Evolutionary conservation across 352 stramenopile species (phyloP), one percentile per base, ranked within the genome.

Genomic region (Pythium aquatile): DNA sequence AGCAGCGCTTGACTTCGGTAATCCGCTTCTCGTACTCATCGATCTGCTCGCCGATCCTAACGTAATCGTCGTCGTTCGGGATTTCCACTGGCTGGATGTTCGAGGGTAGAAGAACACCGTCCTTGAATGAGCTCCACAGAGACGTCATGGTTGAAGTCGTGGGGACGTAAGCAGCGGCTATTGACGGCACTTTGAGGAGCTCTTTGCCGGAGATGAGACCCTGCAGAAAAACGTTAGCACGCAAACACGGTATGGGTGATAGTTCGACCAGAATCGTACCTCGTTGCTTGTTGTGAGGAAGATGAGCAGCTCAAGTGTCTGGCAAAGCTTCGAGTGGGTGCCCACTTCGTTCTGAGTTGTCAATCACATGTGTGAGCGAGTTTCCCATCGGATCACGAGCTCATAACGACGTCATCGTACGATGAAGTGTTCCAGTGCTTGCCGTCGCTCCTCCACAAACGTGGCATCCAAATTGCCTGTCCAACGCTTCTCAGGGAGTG

Each of bases 351-450:
- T 96, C 87, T 96, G 63, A 11, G 0, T 14, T 4, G 11, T 7
- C 35, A 10, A 11, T 14, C 35, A 42, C 35, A 42, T 24, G 20
- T 24, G 20, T 24, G 20, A 24, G 20, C 20, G 20, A 24, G 20
- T 24, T 24, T 24, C 20, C 20, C 20, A 24, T 24, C 20, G 20
- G 20, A 24, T 24, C 20, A 24, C 20, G 1, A 24, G 20, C 20
- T 24, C 20, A 24, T 24, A 24, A 24, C 20, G 20, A 24, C 1
- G 20, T 24, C 11, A 24, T 55, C 78, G 51, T 53, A 96, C 85
- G 61, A 97, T 92, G 55, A 94, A 97, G 59, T 95, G 83, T 48
- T 97, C 87, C 11, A 97, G 71, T 0, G 84, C 87, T 76, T 94
- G 85, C 17, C 86, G 83, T 44, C 89, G 78, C 63, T 95, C 87